These are phyloP conservation scores for Malassezia sp. DNA, from an alignment of 1,284 basidiomycete genomes.

Conservation along the genomic window DNA sequence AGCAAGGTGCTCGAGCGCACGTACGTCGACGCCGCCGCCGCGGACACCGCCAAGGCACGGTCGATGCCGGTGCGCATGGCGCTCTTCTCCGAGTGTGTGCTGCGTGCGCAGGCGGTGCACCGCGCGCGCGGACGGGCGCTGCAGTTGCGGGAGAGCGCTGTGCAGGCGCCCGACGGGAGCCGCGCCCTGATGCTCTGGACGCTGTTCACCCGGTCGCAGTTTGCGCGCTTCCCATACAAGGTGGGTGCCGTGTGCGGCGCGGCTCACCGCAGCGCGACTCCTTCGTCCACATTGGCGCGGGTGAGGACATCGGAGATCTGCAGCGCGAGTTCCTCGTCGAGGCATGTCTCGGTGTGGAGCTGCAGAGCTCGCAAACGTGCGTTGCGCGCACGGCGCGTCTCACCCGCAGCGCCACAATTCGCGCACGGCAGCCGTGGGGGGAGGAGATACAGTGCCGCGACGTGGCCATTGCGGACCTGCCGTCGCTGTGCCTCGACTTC, in stretches of 20 bases:
- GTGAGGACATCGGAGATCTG: background rate
- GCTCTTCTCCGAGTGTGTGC: conserved; percentile 41
- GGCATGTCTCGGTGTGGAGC: background rate
- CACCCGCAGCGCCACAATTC: too few species aligned
- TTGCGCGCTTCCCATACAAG: conserved; percentile 5
- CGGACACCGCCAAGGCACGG: too few species aligned
- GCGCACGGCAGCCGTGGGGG: too few species aligned
- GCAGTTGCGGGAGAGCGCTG: conserved; percentile 23
- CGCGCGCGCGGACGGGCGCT: conserved; percentile 25
- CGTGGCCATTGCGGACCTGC: background rate
- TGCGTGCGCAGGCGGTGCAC: conserved; percentile 38
- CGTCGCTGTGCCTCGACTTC: conserved; percentile 8
- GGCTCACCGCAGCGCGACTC: background rate
- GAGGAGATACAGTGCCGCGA: conserved; percentile 1
- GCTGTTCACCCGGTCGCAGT: conserved; percentile 9
- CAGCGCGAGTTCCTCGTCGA: background rate
- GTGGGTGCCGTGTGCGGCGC: too few species aligned
- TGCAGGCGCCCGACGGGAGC: conserved; percentile 15
- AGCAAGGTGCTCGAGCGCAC: conserved; percentile 61
- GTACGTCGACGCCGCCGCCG: conserved; percentile 61
- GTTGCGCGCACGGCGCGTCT: background rate
- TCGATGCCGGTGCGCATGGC: too few species aligned
- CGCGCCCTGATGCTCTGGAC: conserved; percentile 9
- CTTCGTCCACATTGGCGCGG: background rate
- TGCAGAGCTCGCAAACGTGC: background rate